A percentile compares a stretch with the other conserved stretches of the same genome.
Conservation (phyloP, 2,329 filamentous ascomycete genomes). For the Pseudocercospora pini-densiflorae region DNA sequence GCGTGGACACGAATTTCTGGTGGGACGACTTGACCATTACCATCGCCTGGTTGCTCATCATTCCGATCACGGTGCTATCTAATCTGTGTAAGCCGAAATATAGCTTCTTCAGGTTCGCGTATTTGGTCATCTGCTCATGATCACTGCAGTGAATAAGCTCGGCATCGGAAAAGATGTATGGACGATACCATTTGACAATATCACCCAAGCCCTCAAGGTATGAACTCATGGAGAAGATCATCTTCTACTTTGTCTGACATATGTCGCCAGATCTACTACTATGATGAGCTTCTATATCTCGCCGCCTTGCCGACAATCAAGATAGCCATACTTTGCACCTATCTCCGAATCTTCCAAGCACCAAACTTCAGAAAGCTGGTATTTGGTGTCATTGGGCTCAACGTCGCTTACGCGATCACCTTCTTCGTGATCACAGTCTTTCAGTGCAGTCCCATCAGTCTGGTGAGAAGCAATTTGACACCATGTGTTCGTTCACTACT, state of each 20-base stretch:
- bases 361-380: constrained; percentile 21
- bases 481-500: not conserved
- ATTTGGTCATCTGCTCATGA: not conserved
- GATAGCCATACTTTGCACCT: constrained; percentile 26
- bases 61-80: constrained; percentile 21
- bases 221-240: not conserved
- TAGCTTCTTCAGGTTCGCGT: not conserved
- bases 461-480: constrained; percentile 12
- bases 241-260: not conserved
- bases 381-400: constrained; percentile 21
- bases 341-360: constrained; percentile 25
- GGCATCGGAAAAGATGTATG: constrained; percentile 24
- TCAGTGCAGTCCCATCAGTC: constrained; percentile 20
- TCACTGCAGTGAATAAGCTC: constrained; percentile 9
- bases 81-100: constrained; percentile 17
- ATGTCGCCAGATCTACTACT: constrained; percentile 20
- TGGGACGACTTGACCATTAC: constrained; percentile 28
- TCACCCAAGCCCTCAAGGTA: constrained; percentile 20
- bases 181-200: constrained; percentile 25
- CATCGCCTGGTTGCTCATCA: constrained; percentile 20
- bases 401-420: constrained; percentile 22
- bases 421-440: constrained; percentile 26
- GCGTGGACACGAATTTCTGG: constrained; percentile 23
- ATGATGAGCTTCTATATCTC: constrained; percentile 25
- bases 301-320: constrained; percentile 23